phyloP scores from a whole-genome alignment of 2,329 filamentous ascomycete genomes.

The Graphiopsis chlorocephala region DNA sequence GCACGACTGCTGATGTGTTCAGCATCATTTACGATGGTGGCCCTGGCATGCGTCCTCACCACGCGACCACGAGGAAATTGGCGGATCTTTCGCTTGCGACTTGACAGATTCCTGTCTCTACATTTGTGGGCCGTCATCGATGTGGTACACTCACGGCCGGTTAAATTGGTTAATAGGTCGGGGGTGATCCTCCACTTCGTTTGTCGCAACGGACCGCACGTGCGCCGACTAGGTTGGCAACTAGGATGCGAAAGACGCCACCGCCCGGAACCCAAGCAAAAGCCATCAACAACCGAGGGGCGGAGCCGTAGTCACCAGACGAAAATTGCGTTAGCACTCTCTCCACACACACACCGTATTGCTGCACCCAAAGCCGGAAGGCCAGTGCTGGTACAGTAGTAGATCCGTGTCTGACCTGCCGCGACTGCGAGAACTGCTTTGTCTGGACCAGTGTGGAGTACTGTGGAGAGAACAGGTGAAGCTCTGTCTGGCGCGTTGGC shows the following conservation, averaged over 20 bases:
- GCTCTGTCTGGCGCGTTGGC: not conserved
- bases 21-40: not conserved
- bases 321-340: not conserved
- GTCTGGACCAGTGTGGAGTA: not conserved
- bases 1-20: not conserved
- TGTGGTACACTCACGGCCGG: not conserved
- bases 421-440: not conserved
- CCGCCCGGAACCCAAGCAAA: constrained; percentile 3
- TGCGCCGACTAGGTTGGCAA: constrained; percentile 5
- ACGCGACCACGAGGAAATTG: not conserved
- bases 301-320: constrained; percentile 8
- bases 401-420: not conserved
- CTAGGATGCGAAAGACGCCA: constrained; percentile 5
- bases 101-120: not conserved
- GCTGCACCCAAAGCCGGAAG: not conserved
- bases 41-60: not conserved
- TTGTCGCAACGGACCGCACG: constrained; percentile 14
- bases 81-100: not conserved
- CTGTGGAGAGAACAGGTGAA: not conserved
- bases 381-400: too few species aligned
- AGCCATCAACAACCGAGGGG: not conserved
- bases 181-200: constrained; percentile 10
- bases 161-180: constrained; percentile 9
- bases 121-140: not conserved
- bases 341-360: not conserved